A percentile compares a stretch with the other conserved stretches of the same genome.
These are phyloP conservation scores for Boeremia exigua DNA, from an alignment of 2,329 filamentous ascomycete species.

Conservation along the genomic window DNA sequence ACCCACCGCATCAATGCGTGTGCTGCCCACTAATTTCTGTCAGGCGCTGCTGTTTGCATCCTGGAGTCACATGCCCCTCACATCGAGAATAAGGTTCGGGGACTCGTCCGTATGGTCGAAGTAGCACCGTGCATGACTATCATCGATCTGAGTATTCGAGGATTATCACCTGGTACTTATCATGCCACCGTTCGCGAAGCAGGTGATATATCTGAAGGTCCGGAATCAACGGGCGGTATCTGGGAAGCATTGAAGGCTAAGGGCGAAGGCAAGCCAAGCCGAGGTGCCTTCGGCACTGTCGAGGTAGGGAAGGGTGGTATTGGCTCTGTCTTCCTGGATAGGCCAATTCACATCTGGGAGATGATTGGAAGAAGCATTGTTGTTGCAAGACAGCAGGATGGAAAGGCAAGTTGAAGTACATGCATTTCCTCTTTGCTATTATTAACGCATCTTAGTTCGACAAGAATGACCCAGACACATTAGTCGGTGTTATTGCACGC, in stretches of 20 bases:
- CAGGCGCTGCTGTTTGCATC: constrained; percentile 88
- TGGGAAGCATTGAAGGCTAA: constrained; percentile 67
- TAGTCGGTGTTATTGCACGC: constrained; percentile 91
- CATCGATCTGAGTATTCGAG: constrained; percentile 85
- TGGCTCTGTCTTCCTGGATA: constrained; percentile 81
- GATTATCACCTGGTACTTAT: constrained; percentile 81
- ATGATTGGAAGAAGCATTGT: constrained; percentile 93
- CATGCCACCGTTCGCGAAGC: constrained; percentile 82
- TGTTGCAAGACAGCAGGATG: constrained; percentile 72
- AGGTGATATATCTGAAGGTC: constrained; percentile 85
- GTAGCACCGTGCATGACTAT: constrained; percentile 79
- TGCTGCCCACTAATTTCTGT: constrained; percentile 8
- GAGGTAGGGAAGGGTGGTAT: constrained; percentile 76
- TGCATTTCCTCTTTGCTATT: neutral
- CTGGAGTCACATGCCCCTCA: constrained; percentile 78
- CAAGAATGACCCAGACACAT: constrained; percentile 78
- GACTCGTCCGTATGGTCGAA: constrained; percentile 92
- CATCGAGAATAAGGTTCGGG: constrained; percentile 74
- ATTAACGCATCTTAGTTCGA: constrained; percentile 26
- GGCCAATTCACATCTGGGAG: constrained; percentile 89
- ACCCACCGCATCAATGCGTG: constrained; percentile 1
- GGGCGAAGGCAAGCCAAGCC: constrained; percentile 55
- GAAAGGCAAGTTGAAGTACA: constrained; percentile 40
- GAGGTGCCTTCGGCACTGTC: constrained; percentile 75
- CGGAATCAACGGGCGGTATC: constrained; percentile 79